Conservation (phyloP, 495 filamentous ascomycete genomes). For the Podospora pseudoanserina region DNA sequence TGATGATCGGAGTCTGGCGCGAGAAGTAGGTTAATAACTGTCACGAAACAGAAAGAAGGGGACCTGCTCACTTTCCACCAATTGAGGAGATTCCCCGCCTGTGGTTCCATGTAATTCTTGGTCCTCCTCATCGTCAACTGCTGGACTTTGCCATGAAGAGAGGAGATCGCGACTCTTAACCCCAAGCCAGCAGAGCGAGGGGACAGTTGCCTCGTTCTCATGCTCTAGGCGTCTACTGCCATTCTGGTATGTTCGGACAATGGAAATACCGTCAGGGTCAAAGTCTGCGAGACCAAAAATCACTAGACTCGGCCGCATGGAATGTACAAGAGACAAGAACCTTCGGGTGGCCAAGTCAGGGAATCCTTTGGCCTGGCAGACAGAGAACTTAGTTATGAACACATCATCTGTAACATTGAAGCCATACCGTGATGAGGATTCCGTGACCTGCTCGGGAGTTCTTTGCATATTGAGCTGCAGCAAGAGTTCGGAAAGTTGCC, state of each 20-base stretch:
- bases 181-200: slow-evolving; percentile 69
- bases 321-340: slow-evolving; percentile 55
- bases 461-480: slow-evolving; percentile 25
- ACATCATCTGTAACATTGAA: not conserved
- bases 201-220: slow-evolving; percentile 58
- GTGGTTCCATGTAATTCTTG: slow-evolving; percentile 26
- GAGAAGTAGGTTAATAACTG: not conserved
- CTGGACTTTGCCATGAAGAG: not conserved
- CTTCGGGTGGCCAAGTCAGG: slow-evolving; percentile 78
- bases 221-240: slow-evolving; percentile 72
- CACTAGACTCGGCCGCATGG: slow-evolving; percentile 34
- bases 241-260: slow-evolving; percentile 81
- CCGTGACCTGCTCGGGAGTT: slow-evolving; percentile 21
- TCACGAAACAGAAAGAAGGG: not conserved
- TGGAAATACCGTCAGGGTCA: slow-evolving; percentile 82
- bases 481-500: slow-evolving; percentile 69
- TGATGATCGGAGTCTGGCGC: not conserved
- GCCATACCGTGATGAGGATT: slow-evolving; percentile 34
- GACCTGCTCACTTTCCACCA: slow-evolving; percentile 3
- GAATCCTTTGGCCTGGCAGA: slow-evolving; percentile 77
- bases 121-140: slow-evolving; percentile 5
- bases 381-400: not conserved
- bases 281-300: slow-evolving; percentile 75
- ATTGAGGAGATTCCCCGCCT: slow-evolving; percentile 11
- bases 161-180: slow-evolving; percentile 60